phyloP scores from a whole-genome alignment of 441 rosid species.

The Syzygium malaccense region DNA sequence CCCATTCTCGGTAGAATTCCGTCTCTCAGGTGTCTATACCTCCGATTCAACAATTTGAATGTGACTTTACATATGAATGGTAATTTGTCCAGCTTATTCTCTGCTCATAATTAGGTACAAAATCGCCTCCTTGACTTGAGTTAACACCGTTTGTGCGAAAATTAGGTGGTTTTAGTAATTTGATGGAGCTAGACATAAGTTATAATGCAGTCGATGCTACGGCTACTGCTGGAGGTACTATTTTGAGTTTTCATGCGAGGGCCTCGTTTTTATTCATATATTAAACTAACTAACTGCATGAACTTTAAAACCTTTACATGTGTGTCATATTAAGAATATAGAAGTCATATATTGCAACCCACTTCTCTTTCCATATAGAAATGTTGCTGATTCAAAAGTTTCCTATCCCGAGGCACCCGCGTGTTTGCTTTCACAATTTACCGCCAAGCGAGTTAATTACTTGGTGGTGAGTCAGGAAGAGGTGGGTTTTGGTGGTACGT shows the following conservation, averaged over 20 bases:
- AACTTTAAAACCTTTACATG: too few species aligned
- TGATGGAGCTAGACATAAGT: background rate
- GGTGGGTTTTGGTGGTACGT: too few species aligned
- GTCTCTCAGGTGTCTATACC: background rate
- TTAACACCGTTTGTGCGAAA: fast-evolving
- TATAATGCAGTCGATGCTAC: fast-evolving
- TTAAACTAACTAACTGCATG: too few species aligned
- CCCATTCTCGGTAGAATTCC: background rate
- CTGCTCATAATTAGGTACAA: too few species aligned
- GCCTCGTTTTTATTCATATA: background rate
- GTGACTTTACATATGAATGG: background rate
- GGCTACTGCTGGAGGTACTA: fast-evolving
- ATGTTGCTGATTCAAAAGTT: too few species aligned
- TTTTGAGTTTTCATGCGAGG: background rate
- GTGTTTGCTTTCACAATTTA: too few species aligned
- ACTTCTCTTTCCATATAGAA: too few species aligned
- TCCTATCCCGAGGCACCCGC: too few species aligned
- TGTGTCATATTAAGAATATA: too few species aligned
- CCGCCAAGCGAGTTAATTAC: too few species aligned
- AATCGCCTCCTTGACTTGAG: background rate
- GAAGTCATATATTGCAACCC: too few species aligned
- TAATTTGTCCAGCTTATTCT: background rate
- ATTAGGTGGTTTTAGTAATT: background rate
- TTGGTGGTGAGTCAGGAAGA: too few species aligned
- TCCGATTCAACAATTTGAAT: fast-evolving